Conservation (phyloP, 2,329 filamentous ascomycete genomes). For the Fusarium nurragi region DNA sequence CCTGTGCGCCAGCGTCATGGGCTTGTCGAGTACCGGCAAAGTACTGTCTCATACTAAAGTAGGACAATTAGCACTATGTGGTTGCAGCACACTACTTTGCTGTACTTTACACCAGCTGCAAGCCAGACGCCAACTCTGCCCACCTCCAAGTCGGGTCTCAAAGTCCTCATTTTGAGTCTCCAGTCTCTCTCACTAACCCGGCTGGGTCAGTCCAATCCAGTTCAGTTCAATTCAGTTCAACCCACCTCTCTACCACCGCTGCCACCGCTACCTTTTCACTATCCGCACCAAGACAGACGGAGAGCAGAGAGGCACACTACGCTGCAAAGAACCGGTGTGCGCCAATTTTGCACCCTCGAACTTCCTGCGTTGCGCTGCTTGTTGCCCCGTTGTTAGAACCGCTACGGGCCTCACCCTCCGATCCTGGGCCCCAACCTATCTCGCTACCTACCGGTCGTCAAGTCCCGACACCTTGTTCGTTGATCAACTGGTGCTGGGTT, state of each 20-base stretch:
- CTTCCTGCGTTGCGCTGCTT: constrained; percentile 30
- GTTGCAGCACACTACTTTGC: constrained; percentile 9
- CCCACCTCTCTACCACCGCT: constrained; percentile 35
- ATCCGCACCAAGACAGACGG: constrained; percentile 36
- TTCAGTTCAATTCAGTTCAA: constrained; percentile 2
- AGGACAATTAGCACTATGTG: background rate
- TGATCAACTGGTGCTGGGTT: constrained; percentile 16
- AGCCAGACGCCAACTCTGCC: constrained; percentile 39
- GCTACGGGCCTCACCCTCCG: constrained; percentile 27
- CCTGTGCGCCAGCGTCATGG: constrained; percentile 28
- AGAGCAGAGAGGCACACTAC: constrained; percentile 29
- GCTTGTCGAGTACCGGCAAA: constrained; percentile 13
- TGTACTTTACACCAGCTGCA: constrained; percentile 12
- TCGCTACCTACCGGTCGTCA: constrained; percentile 23
- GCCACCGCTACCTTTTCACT: constrained; percentile 36
- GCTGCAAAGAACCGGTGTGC: constrained; percentile 26
- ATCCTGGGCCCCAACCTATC: constrained; percentile 25
- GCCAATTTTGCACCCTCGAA: constrained; percentile 34
- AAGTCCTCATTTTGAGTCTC: constrained; percentile 26
- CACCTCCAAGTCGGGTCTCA: constrained; percentile 33
- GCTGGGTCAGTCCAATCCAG: constrained; percentile 16
- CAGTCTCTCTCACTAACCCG: constrained; percentile 33
- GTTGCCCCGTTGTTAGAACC: constrained; percentile 35
- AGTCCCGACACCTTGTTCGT: constrained; percentile 16
- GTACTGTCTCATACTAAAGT: background rate